Evolutionary conservation across 192 early-diverging fungal species (phyloP).

Genomic region (Phycomyces nitens): DNA sequence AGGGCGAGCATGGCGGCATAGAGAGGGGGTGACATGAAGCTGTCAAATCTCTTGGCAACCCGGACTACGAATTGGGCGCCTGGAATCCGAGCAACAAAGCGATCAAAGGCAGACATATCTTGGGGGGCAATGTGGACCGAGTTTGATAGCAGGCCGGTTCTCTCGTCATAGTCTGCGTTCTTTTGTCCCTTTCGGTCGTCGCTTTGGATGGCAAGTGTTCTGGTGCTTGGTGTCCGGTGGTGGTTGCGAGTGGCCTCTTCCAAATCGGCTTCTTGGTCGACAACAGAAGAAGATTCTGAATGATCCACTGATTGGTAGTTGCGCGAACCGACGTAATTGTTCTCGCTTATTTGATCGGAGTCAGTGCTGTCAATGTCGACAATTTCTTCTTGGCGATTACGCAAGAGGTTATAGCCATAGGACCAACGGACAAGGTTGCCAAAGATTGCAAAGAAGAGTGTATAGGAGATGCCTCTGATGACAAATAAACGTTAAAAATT

Average conservation of each 20-base stretch:
- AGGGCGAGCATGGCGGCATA: constrained; percentile 67
- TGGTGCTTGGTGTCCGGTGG: not conserved
- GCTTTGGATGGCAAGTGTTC: not conserved
- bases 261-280: not conserved
- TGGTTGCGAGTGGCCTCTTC: not conserved
- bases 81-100: constrained; percentile 70
- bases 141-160: constrained; percentile 2
- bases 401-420: constrained; percentile 65
- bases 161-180: not conserved
- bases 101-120: constrained; percentile 50
- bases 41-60: constrained; percentile 52
- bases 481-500: constrained; percentile 10
- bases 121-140: constrained; percentile 38
- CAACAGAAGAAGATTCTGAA: not conserved
- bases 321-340: too few relatives aligned
- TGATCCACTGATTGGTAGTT: not conserved
- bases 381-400: constrained; percentile 8
- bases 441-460: constrained; percentile 76
- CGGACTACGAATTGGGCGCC: constrained; percentile 63
- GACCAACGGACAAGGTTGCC: constrained; percentile 82
- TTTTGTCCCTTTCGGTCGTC: not conserved
- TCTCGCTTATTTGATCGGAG: too few relatives aligned
- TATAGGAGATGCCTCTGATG: constrained; percentile 70
- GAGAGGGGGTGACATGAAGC: constrained; percentile 65
- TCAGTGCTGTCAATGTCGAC: too few relatives aligned